These are phyloP conservation scores for Trichosanthes truncata DNA, from an alignment of 306 rosid genomes.

Conservation along the genomic window DNA sequence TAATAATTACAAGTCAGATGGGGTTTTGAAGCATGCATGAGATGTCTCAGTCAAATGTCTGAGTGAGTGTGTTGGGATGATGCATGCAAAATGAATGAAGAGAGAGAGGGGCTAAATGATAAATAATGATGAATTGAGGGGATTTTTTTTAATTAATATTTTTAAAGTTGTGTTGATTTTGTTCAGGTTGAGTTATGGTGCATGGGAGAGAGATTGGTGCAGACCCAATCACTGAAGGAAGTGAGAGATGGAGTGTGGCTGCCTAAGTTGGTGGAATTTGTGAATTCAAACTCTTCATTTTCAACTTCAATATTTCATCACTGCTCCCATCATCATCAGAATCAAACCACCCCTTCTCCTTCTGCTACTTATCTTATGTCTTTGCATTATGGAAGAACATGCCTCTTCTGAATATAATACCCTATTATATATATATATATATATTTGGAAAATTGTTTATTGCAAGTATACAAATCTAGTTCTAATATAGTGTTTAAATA, in stretches of 20 bases:
- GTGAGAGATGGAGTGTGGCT: constrained; percentile 51
- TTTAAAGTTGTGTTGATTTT: too few relatives aligned
- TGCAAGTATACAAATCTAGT: too few relatives aligned
- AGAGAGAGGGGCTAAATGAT: background rate
- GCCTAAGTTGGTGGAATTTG: constrained; percentile 36
- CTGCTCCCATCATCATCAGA: background rate
- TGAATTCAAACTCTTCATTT: constrained; percentile 19
- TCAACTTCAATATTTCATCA: constrained; percentile 16
- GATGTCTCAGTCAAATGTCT: constrained; percentile 2
- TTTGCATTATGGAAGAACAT: constrained; percentile 31
- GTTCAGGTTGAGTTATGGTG: constrained; percentile 40
- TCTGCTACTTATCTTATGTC: constrained; percentile 27
- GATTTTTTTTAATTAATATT: background rate
- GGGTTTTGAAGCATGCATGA: constrained; percentile 29
- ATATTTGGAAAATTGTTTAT: too few relatives aligned
- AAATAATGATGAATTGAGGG: background rate
- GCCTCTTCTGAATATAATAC: background rate
- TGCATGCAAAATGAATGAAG: background rate
- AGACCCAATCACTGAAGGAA: constrained; percentile 41
- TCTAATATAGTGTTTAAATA: too few relatives aligned
- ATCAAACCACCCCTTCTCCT: background rate
- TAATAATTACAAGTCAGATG: constrained; percentile 1
- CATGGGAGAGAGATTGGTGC: constrained; percentile 44
- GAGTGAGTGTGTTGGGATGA: background rate
- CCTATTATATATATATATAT: background rate